A percentile compares a stretch with the other conserved stretches of the same genome.
phyloP scores from a whole-genome alignment of 176 grass and related monocot species.

The Triticum monococcum region DNA sequence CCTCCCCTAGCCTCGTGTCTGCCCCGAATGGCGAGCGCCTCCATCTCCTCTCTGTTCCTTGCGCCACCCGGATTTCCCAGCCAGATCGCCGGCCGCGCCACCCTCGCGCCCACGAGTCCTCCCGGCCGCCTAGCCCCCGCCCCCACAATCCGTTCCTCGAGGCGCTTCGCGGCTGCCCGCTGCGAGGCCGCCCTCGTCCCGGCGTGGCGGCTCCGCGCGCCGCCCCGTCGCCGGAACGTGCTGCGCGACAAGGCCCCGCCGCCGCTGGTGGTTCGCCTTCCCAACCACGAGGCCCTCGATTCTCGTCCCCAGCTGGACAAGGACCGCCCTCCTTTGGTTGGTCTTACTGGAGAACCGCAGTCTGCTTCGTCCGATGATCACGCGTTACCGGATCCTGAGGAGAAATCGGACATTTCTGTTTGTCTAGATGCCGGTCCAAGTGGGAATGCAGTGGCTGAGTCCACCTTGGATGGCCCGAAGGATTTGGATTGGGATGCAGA shows the following conservation, averaged over 20 bases:
- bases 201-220: neutral
- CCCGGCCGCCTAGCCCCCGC: too few species aligned
- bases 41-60: neutral
- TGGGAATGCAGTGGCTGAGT: neutral
- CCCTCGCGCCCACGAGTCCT: neutral
- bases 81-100: neutral
- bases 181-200: neutral
- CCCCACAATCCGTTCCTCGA: slow-evolving; percentile 21
- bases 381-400: neutral
- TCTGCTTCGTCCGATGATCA: neutral
- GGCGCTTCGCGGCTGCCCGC: slow-evolving; percentile 24
- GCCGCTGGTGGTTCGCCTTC: neutral
- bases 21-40: slow-evolving; percentile 12
- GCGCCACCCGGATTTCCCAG: slow-evolving; percentile 9
- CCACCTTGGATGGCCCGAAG: slow-evolving; percentile 1
- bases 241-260: slow-evolving; percentile 35
- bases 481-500: slow-evolving; percentile 15
- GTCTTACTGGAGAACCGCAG: neutral
- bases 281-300: neutral
- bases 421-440: neutral
- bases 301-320: neutral
- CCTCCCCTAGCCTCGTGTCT: neutral
- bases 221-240: slow-evolving; percentile 33
- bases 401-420: neutral
- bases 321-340: neutral